phyloP scores from a whole-genome alignment of 116 monocot species.

The Zostera marina region DNA sequence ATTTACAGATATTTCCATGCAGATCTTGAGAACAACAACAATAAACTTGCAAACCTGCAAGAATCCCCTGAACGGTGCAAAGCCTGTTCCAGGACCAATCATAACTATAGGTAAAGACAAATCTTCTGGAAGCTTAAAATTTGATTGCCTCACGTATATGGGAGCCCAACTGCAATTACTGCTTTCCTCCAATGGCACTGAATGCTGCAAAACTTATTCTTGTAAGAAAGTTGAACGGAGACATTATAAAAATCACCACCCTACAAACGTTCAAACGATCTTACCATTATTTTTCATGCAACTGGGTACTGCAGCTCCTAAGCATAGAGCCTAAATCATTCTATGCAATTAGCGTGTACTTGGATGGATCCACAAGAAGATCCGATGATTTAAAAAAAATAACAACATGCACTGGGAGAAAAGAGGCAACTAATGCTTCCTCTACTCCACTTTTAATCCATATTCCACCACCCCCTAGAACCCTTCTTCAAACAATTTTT shows the following conservation, averaged over 20 bases:
- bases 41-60: constrained; percentile 56
- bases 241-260: background rate
- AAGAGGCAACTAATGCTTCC: too few species aligned
- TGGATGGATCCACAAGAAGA: too few species aligned
- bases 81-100: constrained; percentile 89
- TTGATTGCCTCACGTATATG: constrained; percentile 73
- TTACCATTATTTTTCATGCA: background rate
- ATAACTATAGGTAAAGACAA: constrained; percentile 62
- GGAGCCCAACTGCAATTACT: constrained; percentile 78
- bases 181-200: constrained; percentile 44
- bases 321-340: too few species aligned
- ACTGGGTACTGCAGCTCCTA: too few species aligned
- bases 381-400: too few species aligned
- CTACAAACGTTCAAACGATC: background rate
- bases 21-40: background rate
- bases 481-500: too few species aligned
- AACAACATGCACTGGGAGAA: too few species aligned
- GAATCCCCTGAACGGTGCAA: constrained; percentile 91
- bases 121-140: constrained; percentile 74
- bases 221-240: background rate
- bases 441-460: too few species aligned
- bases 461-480: too few species aligned
- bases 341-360: too few species aligned
- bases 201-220: constrained; percentile 19
- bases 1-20: background rate